Base-by-base conservation (phyloP, 257 asterid species). In the Verbena officinalis region DNA sequence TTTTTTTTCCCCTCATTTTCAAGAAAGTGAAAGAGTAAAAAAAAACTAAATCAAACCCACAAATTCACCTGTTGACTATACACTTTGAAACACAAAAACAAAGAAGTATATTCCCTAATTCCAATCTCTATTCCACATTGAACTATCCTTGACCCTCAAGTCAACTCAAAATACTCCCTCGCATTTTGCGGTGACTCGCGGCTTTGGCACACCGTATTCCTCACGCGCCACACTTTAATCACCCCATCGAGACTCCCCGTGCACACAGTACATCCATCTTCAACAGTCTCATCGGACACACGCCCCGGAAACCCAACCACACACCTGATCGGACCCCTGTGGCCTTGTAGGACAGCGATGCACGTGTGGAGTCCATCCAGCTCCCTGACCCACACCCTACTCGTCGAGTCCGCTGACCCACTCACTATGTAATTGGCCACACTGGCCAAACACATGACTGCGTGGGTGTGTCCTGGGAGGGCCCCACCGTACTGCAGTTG, bases 401-500 rank as follows among this genome's bases (percentile, higher is more conserved):
- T 55, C 0, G 94, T 85, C 22, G 93, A 75, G 38, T 89, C 98
- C 0, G 97, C 97, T 12, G 97, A 87, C 0, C 98, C 98, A 44
- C 90, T 89, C 7, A 80, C 85, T 68, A 87, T 70, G 46, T 83
- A 92, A 7, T 56, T 55, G 3, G 73, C 82, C 75, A 64, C 80
- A 36, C 58, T 84, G 38, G 95, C 74, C 17, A 92, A 55, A 64
- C 97, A 85, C 98, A 92, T 71, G 9, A 92, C 94, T 0, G 97
- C 87, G 24, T 92, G 97, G 0, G 94, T 92, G 81, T 92, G 98
- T 0, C 98, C 98, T 19, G 83, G 73, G 24, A 92, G 80, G 2
- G 96, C 88, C n/a, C 94, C 97, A 7, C 97, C 98, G 56, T 92
- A 89, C 38, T 89, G 95, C 39, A 89, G 48, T 52, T 92, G 98